These are phyloP conservation scores for Pontederia paniculata DNA, from an alignment of 176 grass and related monocot genomes.

Conservation along the genomic window DNA sequence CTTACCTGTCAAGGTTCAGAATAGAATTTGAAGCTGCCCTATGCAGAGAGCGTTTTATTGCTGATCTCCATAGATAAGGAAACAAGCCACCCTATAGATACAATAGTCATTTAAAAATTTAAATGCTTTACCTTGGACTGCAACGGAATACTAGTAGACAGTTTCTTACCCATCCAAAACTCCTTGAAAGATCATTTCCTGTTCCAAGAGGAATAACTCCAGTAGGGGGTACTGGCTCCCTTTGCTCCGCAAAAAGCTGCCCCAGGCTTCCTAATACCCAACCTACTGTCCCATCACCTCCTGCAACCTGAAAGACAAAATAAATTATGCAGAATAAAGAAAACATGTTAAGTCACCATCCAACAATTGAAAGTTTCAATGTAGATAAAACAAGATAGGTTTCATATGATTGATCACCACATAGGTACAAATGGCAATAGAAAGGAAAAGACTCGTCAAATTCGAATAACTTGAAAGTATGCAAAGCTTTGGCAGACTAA, in stretches of 20 bases:
- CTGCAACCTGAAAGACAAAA: constrained; percentile 64
- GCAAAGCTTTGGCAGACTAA: not conserved
- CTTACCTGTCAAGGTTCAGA: constrained; percentile 75
- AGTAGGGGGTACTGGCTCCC: constrained; percentile 57
- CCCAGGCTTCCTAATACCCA: constrained; percentile 71
- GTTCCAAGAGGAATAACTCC: constrained; percentile 87
- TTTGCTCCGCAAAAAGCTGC: constrained; percentile 52
- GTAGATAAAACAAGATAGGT: no score
- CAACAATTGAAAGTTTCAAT: no score
- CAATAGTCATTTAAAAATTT: constrained; percentile 7
- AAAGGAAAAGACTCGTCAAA: not conserved
- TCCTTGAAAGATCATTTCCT: constrained; percentile 95
- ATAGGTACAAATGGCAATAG: not conserved
- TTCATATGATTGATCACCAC: not conserved
- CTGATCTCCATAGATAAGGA: constrained; percentile 83
- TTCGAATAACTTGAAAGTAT: not conserved
- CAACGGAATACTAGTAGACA: constrained; percentile 1
- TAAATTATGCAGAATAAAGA: constrained; percentile 4
- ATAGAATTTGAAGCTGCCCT: constrained; percentile 55
- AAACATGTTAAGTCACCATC: constrained; percentile 6
- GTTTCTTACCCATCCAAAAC: constrained; percentile 92
- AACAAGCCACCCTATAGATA: constrained; percentile 78
- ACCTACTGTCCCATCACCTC: constrained; percentile 74
- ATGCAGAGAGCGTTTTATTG: constrained; percentile 65
- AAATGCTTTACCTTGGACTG: constrained; percentile 24